Evolutionary conservation across 768 basidiomycete genomes (phyloP), one percentile per base, ranked within the genome.

Genomic region (Naganishia vishniacii): DNA sequence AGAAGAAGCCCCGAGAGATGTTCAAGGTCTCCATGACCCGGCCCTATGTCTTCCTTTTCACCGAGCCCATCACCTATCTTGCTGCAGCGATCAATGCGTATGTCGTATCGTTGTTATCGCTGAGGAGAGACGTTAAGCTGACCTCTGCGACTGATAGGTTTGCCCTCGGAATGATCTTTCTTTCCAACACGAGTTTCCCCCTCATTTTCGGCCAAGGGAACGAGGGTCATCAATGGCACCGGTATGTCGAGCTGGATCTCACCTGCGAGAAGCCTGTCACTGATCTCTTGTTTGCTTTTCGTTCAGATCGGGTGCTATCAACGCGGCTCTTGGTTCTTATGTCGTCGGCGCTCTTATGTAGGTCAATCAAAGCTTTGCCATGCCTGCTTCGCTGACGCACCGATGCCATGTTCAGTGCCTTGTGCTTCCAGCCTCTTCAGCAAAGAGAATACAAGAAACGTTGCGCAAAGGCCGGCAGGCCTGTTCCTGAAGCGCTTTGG

Each of bases 61-160:
- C 70, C 28, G 74, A 75, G 56, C 72, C 74, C 2, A 75, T 75
- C 61, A 70, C 73, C 2, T 71, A 73, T 60, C 47, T 72, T 20
- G 61, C 66, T 45, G 72, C 70, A 5, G 69, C 65, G 8, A 71
- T 73, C 61, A 73, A 73, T 53, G 70, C 68, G 65, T 62, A 29
- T 45, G 65, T 48, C 5, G 1, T 18, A 5, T 25, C 23, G 18
- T 44, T 44, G 7, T n/a, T 53, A 20, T 40, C 31, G 6, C 31
- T 46, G 37, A 29, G n/a, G 28, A 8, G 40, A n/a, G 26, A 23
- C n/a, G 0, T 42, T 4, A 18, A 2, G 12, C 29, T 59, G 20
- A 40, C 23, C 28, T 26, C n/a, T 42, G 11, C 4, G n/a, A 25
- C 31, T 9, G 3, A 12, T 23, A 66, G 65, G 28, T 73, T 71